Evolutionary conservation across 140 eudicot species (phyloP).

Genomic region (Anethum foeniculum): DNA sequence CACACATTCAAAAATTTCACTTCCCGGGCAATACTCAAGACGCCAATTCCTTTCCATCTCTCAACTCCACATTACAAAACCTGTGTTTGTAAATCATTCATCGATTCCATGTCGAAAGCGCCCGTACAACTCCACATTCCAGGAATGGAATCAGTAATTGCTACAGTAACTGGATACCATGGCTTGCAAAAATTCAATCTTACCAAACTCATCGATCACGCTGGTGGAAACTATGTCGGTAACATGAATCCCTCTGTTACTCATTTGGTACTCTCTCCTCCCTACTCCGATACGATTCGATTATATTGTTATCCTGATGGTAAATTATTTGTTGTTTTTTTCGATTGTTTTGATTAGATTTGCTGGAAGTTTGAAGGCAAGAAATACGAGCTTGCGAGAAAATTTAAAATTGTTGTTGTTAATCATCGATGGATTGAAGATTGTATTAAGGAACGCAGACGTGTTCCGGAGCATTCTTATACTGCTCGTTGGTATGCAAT

Average conservation of each 20-base stretch:
- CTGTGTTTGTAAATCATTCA: no score
- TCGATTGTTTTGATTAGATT: conserved; percentile 39
- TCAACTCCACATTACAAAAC: no score
- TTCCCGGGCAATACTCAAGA: no score
- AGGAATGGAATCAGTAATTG: conserved; percentile 71
- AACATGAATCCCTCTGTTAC: conserved; percentile 52
- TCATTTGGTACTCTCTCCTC: conserved; percentile 50
- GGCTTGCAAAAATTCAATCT: conserved; percentile 68
- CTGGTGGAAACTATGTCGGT: conserved; percentile 80
- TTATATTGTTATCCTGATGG: not conserved
- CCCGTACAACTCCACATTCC: conserved; percentile 7
- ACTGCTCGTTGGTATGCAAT: conserved; percentile 41
- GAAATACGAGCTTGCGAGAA: conserved; percentile 71
- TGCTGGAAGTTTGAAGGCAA: conserved; percentile 81
- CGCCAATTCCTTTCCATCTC: no score
- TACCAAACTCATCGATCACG: conserved; percentile 44
- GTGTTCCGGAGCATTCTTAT: conserved; percentile 57
- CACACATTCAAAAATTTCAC: no score
- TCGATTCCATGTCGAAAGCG: no score
- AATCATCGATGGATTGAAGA: conserved; percentile 96
- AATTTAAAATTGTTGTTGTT: conserved; percentile 40
- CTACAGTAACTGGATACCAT: conserved; percentile 79
- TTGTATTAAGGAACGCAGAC: conserved; percentile 55
- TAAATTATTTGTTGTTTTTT: not conserved
- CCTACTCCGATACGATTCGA: not conserved